Conservation (phyloP, 805 yeast genomes). For the Nakazawaea holstii region DNA sequence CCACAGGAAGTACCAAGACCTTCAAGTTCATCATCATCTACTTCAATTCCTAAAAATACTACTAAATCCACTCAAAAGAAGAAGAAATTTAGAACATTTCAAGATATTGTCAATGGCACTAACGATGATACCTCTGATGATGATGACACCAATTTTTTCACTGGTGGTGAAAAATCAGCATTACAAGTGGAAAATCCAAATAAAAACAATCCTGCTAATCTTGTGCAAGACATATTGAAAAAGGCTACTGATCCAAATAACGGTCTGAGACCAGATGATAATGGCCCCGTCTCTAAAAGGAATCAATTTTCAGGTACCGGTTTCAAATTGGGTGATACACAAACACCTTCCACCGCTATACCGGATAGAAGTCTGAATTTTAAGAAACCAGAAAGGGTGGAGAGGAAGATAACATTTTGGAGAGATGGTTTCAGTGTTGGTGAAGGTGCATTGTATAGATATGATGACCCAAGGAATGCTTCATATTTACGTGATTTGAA, state of each 20-base stretch:
- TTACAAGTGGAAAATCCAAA: slow-evolving; percentile 75
- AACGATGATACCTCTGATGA: slow-evolving; percentile 28
- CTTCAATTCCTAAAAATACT: background rate
- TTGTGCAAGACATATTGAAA: slow-evolving; percentile 52
- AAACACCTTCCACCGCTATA: slow-evolving; percentile 24
- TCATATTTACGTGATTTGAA: slow-evolving; percentile 74
- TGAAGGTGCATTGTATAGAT: slow-evolving; percentile 79
- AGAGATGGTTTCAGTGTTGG: slow-evolving; percentile 94
- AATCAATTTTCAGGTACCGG: slow-evolving; percentile 44
- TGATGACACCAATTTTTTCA: slow-evolving; percentile 34
- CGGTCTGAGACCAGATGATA: slow-evolving; percentile 22
- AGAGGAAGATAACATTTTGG: slow-evolving; percentile 90
- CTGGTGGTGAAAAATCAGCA: slow-evolving; percentile 72
- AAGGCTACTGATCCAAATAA: slow-evolving; percentile 54
- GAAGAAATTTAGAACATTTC: slow-evolving; percentile 23
- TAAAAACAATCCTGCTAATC: slow-evolving; percentile 32
- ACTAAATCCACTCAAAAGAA: background rate
- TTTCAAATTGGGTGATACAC: slow-evolving; percentile 40
- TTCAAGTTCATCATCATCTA: background rate
- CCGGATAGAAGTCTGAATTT: slow-evolving; percentile 25
- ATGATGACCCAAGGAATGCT: slow-evolving; percentile 89
- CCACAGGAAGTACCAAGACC: background rate
- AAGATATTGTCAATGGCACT: slow-evolving; percentile 26
- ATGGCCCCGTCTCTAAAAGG: slow-evolving; percentile 17
- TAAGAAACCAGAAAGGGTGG: slow-evolving; percentile 43